Conservation (phyloP, 1,139 yeast species). For the Debaryomycetaceae sp. region DNA sequence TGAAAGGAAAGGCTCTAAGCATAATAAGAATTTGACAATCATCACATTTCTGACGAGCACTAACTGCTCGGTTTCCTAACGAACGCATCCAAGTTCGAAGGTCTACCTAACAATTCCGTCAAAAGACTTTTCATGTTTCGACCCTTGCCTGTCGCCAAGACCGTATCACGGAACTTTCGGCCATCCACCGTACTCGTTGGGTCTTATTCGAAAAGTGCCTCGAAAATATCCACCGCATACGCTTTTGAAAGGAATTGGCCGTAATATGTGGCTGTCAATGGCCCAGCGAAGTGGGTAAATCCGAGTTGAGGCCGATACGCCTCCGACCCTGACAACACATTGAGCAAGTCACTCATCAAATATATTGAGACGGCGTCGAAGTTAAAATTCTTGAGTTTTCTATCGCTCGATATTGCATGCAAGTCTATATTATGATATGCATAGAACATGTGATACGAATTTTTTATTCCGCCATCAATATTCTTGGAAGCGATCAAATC, state of each 20-base stretch:
- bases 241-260: conserved; percentile 83
- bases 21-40: too few species aligned
- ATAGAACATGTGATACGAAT: conserved; percentile 66
- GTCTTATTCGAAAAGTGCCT: conserved; percentile 54
- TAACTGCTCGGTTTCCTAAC: too few species aligned
- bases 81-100: conserved; percentile 64
- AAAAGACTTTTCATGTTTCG: conserved; percentile 57
- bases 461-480: conserved; percentile 62
- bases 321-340: conserved; percentile 44
- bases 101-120: conserved; percentile 60
- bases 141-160: conserved; percentile 65
- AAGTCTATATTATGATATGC: conserved; percentile 67
- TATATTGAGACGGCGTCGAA: conserved; percentile 52
- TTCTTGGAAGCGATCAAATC: conserved; percentile 58
- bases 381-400: conserved; percentile 31
- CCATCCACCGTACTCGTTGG: conserved; percentile 61
- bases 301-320: conserved; percentile 59
- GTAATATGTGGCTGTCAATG: conserved; percentile 79
- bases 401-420: conserved; percentile 41
- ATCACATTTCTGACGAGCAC: too few species aligned
- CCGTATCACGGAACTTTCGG: conserved; percentile 54
- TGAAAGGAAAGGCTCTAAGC: too few species aligned
- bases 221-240: conserved; percentile 75
- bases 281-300: conserved; percentile 77
- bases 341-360: conserved; percentile 45